Evolutionary conservation across 73 alveolate genomes (phyloP).

Genomic region (Uronychia setigera): DNA sequence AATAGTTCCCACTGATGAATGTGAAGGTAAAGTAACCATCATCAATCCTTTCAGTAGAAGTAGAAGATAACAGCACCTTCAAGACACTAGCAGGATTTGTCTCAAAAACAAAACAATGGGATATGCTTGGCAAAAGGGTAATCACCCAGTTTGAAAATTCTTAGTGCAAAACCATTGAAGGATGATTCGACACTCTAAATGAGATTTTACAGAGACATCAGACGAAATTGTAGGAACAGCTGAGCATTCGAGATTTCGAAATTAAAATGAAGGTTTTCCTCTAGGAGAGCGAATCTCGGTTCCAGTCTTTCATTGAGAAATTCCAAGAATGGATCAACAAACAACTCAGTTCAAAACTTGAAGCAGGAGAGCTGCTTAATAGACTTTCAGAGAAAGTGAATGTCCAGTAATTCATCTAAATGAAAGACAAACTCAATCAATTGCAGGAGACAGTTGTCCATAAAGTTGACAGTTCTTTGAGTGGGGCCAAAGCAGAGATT

Average conservation of each 20-base stretch:
- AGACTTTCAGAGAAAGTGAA: background rate
- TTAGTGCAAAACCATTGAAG: background rate
- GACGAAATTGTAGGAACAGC: background rate
- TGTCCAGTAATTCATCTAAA: background rate
- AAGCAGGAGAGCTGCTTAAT: background rate
- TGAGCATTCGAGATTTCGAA: background rate
- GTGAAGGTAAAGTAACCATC: no score
- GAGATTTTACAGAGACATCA: background rate
- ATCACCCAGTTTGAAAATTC: background rate
- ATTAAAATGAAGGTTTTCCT: background rate
- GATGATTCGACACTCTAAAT: background rate
- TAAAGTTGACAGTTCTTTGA: background rate
- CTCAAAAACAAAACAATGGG: background rate
- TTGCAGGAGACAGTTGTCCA: background rate
- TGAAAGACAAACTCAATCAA: background rate
- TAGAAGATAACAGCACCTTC: background rate
- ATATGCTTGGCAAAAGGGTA: background rate
- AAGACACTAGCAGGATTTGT: background rate
- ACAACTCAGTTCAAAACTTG: background rate
- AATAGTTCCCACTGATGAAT: no score
- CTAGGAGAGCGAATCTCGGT: background rate
- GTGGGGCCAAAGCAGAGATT: background rate
- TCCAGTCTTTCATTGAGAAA: background rate
- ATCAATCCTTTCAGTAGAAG: no score
- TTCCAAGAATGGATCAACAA: background rate